Evolutionary conservation across 2,329 filamentous ascomycete genomes (phyloP).

Genomic region (Elsinoe fawcettii): DNA sequence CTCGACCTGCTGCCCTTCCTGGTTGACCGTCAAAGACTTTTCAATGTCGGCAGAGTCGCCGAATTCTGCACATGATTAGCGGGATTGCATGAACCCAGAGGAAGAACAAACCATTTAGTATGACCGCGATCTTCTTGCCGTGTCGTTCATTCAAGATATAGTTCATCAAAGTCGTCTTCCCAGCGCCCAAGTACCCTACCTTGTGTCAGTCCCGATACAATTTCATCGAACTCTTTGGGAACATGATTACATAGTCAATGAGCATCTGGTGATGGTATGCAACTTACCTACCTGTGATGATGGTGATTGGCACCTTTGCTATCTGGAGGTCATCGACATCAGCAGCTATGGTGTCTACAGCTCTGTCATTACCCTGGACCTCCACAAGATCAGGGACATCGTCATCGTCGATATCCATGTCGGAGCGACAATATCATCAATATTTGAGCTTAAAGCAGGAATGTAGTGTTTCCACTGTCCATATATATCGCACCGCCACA

Average conservation of each 20-base stretch:
- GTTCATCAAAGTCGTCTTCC: slow-evolving; percentile 91
- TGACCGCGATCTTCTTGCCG: slow-evolving; percentile 96
- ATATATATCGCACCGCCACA: slow-evolving; percentile 10
- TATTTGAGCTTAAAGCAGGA: neutral
- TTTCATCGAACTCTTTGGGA: too few relatives aligned
- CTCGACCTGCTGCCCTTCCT: slow-evolving; percentile 66
- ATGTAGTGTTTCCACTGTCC: neutral
- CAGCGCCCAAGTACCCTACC: slow-evolving; percentile 86
- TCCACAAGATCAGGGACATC: slow-evolving; percentile 56
- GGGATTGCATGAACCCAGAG: neutral
- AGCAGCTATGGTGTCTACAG: slow-evolving; percentile 27
- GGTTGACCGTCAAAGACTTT: slow-evolving; percentile 85
- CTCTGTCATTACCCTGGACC: slow-evolving; percentile 29
- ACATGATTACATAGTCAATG: too few relatives aligned
- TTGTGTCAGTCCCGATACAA: neutral
- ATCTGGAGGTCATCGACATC: slow-evolving; percentile 43
- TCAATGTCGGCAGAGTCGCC: slow-evolving; percentile 72
- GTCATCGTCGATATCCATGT: slow-evolving; percentile 62
- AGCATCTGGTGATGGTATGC: too few relatives aligned
- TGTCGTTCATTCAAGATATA: slow-evolving; percentile 93
- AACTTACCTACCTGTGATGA: slow-evolving; percentile 60
- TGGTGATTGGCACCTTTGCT: slow-evolving; percentile 72
- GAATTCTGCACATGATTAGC: slow-evolving; percentile 26
- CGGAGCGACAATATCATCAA: neutral
- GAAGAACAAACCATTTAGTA: slow-evolving; percentile 64